Conservation (phyloP, 805 yeast species). For the Nakazawaea laoshanensis region DNA sequence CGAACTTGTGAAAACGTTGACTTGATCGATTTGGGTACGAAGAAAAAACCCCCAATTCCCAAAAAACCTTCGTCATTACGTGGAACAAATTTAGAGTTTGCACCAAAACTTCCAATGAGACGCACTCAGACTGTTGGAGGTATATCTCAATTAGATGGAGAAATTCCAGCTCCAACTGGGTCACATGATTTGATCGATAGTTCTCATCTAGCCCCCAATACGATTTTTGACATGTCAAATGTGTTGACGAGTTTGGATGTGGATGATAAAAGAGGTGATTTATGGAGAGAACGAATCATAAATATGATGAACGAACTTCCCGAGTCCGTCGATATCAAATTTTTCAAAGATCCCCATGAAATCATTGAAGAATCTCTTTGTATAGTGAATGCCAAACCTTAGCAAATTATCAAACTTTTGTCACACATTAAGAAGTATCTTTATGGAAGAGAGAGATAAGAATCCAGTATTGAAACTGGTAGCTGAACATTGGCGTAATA, state of each 20-base stretch:
- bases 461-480: conserved; percentile 2
- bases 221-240: conserved; percentile 1
- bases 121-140: conserved; percentile 2
- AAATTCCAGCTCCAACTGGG: background rate
- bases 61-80: conserved; percentile 32
- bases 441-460: conserved; percentile 1
- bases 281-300: conserved; percentile 49
- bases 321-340: conserved; percentile 24
- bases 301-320: conserved; percentile 33
- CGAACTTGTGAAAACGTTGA: conserved; percentile 18
- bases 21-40: conserved; percentile 24
- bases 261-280: conserved; percentile 41
- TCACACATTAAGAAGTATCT: background rate
- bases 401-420: background rate
- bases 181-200: conserved; percentile 1
- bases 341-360: conserved; percentile 36
- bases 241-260: conserved; percentile 17
- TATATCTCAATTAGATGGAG: background rate
- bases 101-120: conserved; percentile 12
- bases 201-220: conserved; percentile 8
- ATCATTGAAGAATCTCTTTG: conserved; percentile 25
- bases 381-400: background rate
- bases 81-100: background rate
- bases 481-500: conserved; percentile 7
- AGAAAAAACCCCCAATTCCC: conserved; percentile 32